Base-by-base conservation (phyloP, 768 basidiomycete genomes). In the Phaffia australis region DNA sequence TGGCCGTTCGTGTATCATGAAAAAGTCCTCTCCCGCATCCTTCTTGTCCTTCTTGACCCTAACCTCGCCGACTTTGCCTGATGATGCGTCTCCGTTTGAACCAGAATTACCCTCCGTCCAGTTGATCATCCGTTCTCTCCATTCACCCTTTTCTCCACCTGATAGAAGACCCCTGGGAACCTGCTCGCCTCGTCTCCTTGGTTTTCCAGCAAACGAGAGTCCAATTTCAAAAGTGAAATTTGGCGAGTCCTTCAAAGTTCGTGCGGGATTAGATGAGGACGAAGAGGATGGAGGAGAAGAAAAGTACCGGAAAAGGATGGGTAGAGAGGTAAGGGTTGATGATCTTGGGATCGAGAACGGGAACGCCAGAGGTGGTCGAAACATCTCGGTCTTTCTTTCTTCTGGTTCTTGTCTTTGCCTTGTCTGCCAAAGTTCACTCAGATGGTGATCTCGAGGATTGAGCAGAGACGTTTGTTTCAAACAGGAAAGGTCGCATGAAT, bases 11-110 rank as follows among this genome's bases (percentile, higher is more conserved):
- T 61, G 47, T 14, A 67, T 21, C 25, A 67, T 56, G 48, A 67
- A 63, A n/a, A 63, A 62, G 30, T 67, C 66, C 55, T 67, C 66
- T 11, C 66, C 66, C 4, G 66, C 60, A 56, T 67, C 66, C 35
- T 35, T 19, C 15, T 57, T 64, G 2, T 16, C 32, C 11, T 42
- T 42, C 11, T 42, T 42, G 35, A 42, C 35, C 11, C 35, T 42
- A 11, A 42, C 35, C 35, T 42, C 35, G 35, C 35, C 35, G 35
- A 42, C 35, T 11, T 11, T 42, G 35, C 35, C 35, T 42, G 35
- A 42, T 42, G 35, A 42, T 47, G 29, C 47, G 9, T 11, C 42
- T 23, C 48, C 30, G 35, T 42, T 42, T 4, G 35, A 42, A 4
- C 11, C 35, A 42, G 35, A 42, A 42, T 11, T 42, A 5, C 35